These are phyloP conservation scores for Verbascum thapsus DNA, from an alignment of 257 asterid species.

Conservation along the genomic window DNA sequence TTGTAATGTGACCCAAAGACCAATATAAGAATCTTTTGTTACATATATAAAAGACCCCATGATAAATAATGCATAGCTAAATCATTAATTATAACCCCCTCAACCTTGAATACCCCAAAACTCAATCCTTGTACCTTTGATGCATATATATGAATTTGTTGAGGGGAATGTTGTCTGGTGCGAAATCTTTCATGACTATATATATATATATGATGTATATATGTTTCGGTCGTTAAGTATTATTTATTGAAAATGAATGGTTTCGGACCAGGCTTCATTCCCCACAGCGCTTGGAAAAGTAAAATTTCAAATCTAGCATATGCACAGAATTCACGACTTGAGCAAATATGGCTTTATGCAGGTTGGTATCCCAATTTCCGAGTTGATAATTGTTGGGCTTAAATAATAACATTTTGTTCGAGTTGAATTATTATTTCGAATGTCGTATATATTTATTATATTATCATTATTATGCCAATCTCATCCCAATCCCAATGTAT, in stretches of 20 bases:
- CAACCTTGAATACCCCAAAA: neutral
- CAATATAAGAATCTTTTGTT: constrained; percentile 34
- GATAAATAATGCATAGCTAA: constrained; percentile 36
- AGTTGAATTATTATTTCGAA: no score
- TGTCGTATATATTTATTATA: no score
- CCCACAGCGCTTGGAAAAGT: constrained; percentile 50
- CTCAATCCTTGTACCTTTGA: neutral
- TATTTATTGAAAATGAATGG: constrained; percentile 29
- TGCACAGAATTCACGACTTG: no score
- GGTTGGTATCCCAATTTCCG: no score
- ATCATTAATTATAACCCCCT: neutral
- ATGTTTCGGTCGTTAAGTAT: neutral
- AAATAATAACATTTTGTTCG: no score
- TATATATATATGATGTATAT: neutral
- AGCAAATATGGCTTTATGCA: no score
- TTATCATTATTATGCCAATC: no score
- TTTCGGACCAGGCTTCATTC: constrained; percentile 89
- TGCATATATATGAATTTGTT: constrained; percentile 29
- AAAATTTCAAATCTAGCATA: no score
- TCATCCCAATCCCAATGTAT: no score
- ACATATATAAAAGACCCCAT: constrained; percentile 40
- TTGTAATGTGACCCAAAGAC: constrained; percentile 35
- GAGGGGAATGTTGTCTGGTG: constrained; percentile 76
- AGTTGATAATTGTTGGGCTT: no score
- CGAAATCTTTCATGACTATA: constrained; percentile 44